These are phyloP conservation scores for Geum urbanum DNA, from an alignment of 306 rosid species.

Conservation along the genomic window DNA sequence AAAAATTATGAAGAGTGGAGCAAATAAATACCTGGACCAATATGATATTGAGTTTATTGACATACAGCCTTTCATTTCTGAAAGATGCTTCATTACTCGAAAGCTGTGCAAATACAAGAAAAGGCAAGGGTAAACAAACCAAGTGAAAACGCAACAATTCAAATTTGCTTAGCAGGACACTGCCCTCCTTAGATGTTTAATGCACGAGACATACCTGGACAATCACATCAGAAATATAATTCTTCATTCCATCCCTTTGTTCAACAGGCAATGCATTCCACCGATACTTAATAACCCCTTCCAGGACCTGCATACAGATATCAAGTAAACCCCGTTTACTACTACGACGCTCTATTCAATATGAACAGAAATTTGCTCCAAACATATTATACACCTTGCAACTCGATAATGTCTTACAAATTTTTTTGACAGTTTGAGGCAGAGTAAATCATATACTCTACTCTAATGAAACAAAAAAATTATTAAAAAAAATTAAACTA, in stretches of 20 bases:
- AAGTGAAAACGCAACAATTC: not conserved
- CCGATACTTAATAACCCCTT: constrained; percentile 94
- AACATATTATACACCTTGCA: not conserved
- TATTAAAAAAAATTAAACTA: too few relatives aligned
- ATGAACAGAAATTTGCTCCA: not conserved
- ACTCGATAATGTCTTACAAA: not conserved
- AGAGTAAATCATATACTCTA: not conserved
- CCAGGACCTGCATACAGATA: constrained; percentile 62
- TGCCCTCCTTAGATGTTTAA: not conserved
- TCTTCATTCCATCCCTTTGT: constrained; percentile 98
- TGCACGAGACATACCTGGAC: constrained; percentile 57
- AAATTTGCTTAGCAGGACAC: not conserved
- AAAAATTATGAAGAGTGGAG: not conserved
- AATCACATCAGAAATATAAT: constrained; percentile 90
- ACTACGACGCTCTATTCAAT: not conserved
- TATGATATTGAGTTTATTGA: constrained; percentile 93
- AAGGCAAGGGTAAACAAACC: constrained; percentile 14
- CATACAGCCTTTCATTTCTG: constrained; percentile 85
- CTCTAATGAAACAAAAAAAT: too few relatives aligned
- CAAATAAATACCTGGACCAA: constrained; percentile 75
- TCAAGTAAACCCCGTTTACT: not conserved
- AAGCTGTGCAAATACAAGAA: constrained; percentile 47
- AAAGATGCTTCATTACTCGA: constrained; percentile 86
- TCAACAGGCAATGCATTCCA: constrained; percentile 99
- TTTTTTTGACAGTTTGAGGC: not conserved